Evolutionary conservation across 176 grass and related monocot genomes (phyloP).

Genomic region (Luzula sylvatica): DNA sequence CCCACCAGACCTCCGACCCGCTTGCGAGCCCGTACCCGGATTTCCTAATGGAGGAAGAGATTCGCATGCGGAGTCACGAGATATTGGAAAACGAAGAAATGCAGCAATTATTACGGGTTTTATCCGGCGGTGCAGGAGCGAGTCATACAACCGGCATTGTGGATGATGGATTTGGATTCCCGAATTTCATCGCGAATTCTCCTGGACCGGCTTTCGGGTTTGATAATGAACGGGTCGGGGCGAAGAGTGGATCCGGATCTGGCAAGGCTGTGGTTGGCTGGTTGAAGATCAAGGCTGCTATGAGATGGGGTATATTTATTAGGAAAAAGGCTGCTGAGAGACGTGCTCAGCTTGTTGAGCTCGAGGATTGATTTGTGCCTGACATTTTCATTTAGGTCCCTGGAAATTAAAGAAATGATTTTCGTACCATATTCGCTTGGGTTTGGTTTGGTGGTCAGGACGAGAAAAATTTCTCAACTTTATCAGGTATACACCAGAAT

Average conservation of each 20-base stretch:
- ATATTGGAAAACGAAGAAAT: constrained; percentile 92
- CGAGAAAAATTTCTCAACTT: constrained; percentile 14
- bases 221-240: constrained; percentile 23
- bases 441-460: constrained; percentile 5
- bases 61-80: constrained; percentile 73
- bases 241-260: constrained; percentile 21
- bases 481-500: constrained; percentile 3
- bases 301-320: constrained; percentile 95
- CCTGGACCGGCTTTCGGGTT: constrained; percentile 39
- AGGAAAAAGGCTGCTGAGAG: constrained; percentile 91
- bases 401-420: constrained; percentile 15
- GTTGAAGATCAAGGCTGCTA: constrained; percentile 97
- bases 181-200: constrained; percentile 35
- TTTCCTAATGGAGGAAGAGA: constrained; percentile 79
- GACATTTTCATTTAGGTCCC: constrained; percentile 5
- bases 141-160: constrained; percentile 3
- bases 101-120: constrained; percentile 75
- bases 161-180: constrained; percentile 35
- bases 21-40: constrained; percentile 35
- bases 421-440: too few species aligned
- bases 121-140: constrained; percentile 7
- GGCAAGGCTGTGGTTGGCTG: constrained; percentile 93
- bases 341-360: constrained; percentile 89
- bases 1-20: constrained; percentile 25
- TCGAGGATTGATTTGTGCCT: constrained; percentile 43